These are phyloP conservation scores for Yamadazyma sp. DNA, from an alignment of 1,139 yeast species.

Conservation along the genomic window DNA sequence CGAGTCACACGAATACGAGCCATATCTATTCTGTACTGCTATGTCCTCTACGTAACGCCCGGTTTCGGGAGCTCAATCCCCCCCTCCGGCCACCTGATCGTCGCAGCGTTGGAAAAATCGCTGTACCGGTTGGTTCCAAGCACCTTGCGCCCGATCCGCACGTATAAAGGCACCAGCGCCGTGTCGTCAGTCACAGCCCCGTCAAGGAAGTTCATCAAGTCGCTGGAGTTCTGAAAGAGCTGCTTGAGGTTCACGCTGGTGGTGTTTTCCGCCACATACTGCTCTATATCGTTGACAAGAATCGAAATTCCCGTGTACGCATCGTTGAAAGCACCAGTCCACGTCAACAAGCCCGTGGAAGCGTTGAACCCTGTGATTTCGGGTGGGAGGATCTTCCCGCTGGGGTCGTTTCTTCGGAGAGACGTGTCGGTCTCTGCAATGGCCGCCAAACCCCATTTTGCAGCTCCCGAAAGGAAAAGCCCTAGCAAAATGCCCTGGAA, in stretches of 20 bases:
- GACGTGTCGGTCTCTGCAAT: slow-evolving; percentile 75
- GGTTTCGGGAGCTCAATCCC: slow-evolving; percentile 43
- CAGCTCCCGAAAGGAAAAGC: slow-evolving; percentile 76
- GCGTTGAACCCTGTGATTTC: slow-evolving; percentile 22
- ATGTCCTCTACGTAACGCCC: slow-evolving; percentile 49
- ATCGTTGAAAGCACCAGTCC: slow-evolving; percentile 5
- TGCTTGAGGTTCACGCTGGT: slow-evolving; percentile 39
- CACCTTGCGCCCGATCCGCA: slow-evolving; percentile 57
- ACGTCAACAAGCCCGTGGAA: neutral
- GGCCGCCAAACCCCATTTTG: slow-evolving; percentile 93
- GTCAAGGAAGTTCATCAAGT: slow-evolving; percentile 33
- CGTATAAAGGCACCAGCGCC: slow-evolving; percentile 48
- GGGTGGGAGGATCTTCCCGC: slow-evolving; percentile 63
- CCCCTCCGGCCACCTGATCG: slow-evolving; percentile 58
- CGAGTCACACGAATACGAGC: too few relatives aligned
- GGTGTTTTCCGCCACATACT: slow-evolving; percentile 55
- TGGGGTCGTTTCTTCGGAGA: slow-evolving; percentile 73
- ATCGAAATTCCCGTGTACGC: slow-evolving; percentile 50
- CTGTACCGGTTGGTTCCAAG: slow-evolving; percentile 36
- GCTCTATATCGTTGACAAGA: slow-evolving; percentile 76
- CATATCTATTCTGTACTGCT: too few relatives aligned
- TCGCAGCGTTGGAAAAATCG: slow-evolving; percentile 62
- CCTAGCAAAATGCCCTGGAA: slow-evolving; percentile 88
- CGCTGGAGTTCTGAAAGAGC: slow-evolving; percentile 28
- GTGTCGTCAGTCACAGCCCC: slow-evolving; percentile 17